Conservation (phyloP, 805 yeast genomes). For the Spathaspora hagerdaliae region DNA sequence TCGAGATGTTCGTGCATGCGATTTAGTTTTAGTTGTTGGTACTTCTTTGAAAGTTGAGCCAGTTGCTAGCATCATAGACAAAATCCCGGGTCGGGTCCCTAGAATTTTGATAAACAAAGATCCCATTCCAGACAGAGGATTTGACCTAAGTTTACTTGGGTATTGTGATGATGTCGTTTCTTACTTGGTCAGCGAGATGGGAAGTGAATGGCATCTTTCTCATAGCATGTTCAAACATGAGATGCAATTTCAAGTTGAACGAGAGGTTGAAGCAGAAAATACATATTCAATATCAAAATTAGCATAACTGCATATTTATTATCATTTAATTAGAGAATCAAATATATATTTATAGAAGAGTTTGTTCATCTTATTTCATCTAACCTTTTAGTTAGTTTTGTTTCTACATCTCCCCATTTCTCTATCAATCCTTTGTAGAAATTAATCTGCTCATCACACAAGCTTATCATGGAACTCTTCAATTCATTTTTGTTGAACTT, state of each 20-base stretch:
- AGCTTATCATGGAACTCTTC: conserved; percentile 61
- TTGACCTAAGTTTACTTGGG: conserved; percentile 75
- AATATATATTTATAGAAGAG: neutral
- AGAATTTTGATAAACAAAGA: conserved; percentile 78
- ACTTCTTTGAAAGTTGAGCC: conserved; percentile 92
- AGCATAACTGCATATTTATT: neutral
- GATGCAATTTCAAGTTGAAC: conserved; percentile 1
- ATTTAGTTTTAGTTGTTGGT: conserved; percentile 79
- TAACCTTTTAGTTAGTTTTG: conserved; percentile 20
- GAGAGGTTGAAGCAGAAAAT: conserved; percentile 2
- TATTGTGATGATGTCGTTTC: conserved; percentile 80
- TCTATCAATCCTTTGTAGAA: conserved; percentile 67
- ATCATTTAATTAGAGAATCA: neutral
- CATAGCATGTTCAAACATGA: conserved; percentile 9
- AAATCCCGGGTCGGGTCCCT: conserved; percentile 69
- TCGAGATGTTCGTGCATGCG: conserved; percentile 66
- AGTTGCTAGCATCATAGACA: conserved; percentile 80
- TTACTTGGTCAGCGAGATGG: conserved; percentile 37
- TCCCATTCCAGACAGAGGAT: conserved; percentile 69
- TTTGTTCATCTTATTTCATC: conserved; percentile 14
- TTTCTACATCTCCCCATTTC: conserved; percentile 64
- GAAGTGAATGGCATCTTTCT: conserved; percentile 19
- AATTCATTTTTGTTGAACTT: conserved; percentile 74
- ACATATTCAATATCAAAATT: conserved; percentile 1
- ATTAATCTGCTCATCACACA: conserved; percentile 72